Evolutionary conservation across 2,329 filamentous ascomycete genomes (phyloP), one percentile per base, ranked within the genome.

Genomic region (Moelleriella libera): DNA sequence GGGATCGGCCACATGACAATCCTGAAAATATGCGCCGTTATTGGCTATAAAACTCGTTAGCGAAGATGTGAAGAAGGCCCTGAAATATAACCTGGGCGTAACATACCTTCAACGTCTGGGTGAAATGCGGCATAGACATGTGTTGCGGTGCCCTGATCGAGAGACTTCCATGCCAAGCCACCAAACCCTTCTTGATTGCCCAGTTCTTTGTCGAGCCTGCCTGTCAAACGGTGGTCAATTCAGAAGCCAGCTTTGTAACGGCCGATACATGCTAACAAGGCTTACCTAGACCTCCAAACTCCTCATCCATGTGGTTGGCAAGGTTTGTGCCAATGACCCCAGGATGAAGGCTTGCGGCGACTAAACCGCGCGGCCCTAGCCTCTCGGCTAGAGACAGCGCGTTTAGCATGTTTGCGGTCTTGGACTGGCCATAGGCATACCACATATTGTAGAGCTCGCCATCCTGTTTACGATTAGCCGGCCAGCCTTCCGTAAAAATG

Each of bases 41-140:
- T 58, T n/a, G 28, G 21, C 42, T 31, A 28, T 7, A 7, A 28
- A 6, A n/a, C n/a, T n/a, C 28, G 42, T 42, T 14, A 42, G 40
- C 40, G 21, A n/a, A n/a, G n/a, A n/a, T n/a, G n/a, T n/a, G n/a
- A n/a, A n/a, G n/a, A n/a, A n/a, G n/a, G n/a, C n/a, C n/a, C n/a
- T n/a, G n/a, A n/a, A n/a, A n/a, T n/a, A n/a, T n/a, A n/a, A n/a
- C n/a, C n/a, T n/a, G n/a, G n/a, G 12, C 21, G 40, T 6, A 7
- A 42, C 6, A 11, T 43, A 62, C 55, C 54, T 10, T 53, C 51
- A 40, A 67, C 57, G 45, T 47, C 53, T 6, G 64, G 64, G 43
- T 66, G 63, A 39, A 67, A 64, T 4, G 67, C 63, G 5, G 63
- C 67, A 45, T 56, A 62, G 5, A 63, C 54, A 45, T 61, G 59